These are phyloP conservation scores for Botrytis tulipae DNA, from an alignment of 2,329 filamentous ascomycete species.

Conservation along the genomic window DNA sequence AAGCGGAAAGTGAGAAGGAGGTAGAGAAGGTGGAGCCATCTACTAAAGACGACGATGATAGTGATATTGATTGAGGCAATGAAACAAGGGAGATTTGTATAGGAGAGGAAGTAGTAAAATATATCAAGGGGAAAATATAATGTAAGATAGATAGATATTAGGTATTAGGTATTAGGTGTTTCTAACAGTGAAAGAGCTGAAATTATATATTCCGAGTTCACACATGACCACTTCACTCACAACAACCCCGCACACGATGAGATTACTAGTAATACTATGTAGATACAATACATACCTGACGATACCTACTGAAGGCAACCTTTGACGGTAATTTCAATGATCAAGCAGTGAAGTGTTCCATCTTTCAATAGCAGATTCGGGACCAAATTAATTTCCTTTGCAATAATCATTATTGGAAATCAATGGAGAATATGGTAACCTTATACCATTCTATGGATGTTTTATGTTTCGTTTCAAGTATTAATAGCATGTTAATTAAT, in stretches of 20 bases:
- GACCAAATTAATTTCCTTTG: neutral
- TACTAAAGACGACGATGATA: slow-evolving; percentile 2
- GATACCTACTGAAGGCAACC: neutral
- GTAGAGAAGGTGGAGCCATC: slow-evolving; percentile 23
- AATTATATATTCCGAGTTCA: neutral
- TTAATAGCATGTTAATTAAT: neutral
- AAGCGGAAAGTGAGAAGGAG: slow-evolving; percentile 18
- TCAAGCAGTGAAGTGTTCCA: neutral
- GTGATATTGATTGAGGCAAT: slow-evolving; percentile 5
- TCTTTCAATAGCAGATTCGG: neutral
- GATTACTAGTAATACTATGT: neutral
- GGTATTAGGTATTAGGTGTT: neutral
- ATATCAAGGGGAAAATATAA: neutral
- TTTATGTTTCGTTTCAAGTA: neutral
- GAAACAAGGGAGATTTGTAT: neutral
- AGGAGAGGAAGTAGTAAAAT: neutral
- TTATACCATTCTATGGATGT: neutral
- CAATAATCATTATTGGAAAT: neutral
- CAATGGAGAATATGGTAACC: neutral
- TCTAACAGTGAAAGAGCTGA: too few species aligned
- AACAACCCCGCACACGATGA: neutral
- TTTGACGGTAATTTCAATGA: neutral
- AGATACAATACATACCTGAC: neutral
- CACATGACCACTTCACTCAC: neutral
- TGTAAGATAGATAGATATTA: neutral